Evolutionary conservation across 2,329 filamentous ascomycete genomes (phyloP).

Genomic region (Botrytis hyacinthi): DNA sequence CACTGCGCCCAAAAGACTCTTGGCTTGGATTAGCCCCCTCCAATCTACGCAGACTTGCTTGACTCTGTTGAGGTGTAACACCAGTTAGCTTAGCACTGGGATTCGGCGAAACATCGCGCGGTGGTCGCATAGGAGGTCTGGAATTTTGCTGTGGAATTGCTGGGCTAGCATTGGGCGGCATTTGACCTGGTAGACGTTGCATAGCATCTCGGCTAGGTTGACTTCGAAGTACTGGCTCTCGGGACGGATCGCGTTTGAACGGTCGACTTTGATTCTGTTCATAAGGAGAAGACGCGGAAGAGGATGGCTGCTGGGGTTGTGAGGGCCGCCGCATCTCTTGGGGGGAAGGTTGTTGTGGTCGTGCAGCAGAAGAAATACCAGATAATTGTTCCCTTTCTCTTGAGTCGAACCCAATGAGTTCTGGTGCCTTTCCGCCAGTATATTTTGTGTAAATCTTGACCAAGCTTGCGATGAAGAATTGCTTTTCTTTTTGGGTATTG

Average conservation of each 20-base stretch:
- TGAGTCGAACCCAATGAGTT: constrained; percentile 78
- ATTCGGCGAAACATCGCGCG: constrained; percentile 35
- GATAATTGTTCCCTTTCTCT: constrained; percentile 74
- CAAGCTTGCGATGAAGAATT: constrained; percentile 95
- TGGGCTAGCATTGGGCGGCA: constrained; percentile 22
- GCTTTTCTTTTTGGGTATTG: constrained; percentile 90
- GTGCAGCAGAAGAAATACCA: constrained; percentile 45
- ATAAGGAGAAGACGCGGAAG: constrained; percentile 27
- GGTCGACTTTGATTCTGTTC: constrained; percentile 32
- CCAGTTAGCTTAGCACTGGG: constrained; percentile 32
- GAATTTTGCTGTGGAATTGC: constrained; percentile 32
- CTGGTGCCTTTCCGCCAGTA: constrained; percentile 77
- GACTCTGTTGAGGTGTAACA: constrained; percentile 27
- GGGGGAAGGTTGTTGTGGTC: constrained; percentile 24
- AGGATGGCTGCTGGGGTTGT: constrained; percentile 25
- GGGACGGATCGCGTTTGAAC: constrained; percentile 31
- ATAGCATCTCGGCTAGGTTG: constrained; percentile 36
- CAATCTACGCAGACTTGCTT: constrained; percentile 32
- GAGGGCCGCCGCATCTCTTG: constrained; percentile 27
- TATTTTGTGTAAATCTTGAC: constrained; percentile 98
- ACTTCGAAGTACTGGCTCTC: constrained; percentile 31
- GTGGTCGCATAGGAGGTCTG: constrained; percentile 31
- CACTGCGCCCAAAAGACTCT: constrained; percentile 37
- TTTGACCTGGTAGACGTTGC: constrained; percentile 31
- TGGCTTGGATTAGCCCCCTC: constrained; percentile 37